Evolutionary conservation across 495 filamentous ascomycete genomes (phyloP), one percentile per base, ranked within the genome.

Genomic region (Ascobolus immersus): DNA sequence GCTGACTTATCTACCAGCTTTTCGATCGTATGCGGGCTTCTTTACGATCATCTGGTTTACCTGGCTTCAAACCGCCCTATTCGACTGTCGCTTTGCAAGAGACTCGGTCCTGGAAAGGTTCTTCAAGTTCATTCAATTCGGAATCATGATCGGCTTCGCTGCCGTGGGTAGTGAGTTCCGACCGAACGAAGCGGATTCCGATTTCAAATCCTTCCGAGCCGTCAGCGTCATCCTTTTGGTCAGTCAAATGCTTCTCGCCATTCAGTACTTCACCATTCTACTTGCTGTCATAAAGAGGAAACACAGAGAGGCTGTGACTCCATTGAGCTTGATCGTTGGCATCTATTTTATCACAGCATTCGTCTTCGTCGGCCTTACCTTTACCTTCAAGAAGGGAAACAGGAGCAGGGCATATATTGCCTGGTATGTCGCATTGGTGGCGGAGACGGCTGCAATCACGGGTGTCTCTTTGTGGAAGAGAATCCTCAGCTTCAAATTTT

Each of bases 31-130:
- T 38, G 56, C 66, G 29, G 55, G 63, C 13, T 69, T 71, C 39
- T 65, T 71, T 36, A 58, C 56, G 8, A 55, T 77, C 28, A 58
- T 78, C 9, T 78, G 73, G 72, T 67, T 69, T 34, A 73, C 70
- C 22, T 78, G 73, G 73, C 54, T 71, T 19, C 67, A 73, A 49
- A 65, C 69, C 18, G 64, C 63, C 9, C 56, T 77, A 14, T 67
- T 66, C 48, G 73, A 78, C 43, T 60, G 77, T 21, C 68, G 73
- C 1, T 77, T 77, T 51, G 63, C 61, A 9, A 51, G 60, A 34
- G 73, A 78, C 45, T 67, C 59, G n/a, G 54, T 75, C 36, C 71
- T 69, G 44, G 68, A 73, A 37, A 58, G 72, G 19, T 42, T 58
- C 14, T 70, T 64, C 49, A 75, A 76, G 46, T 60, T 60, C 5